Conservation (phyloP, 257 asterid genomes). For the Nicotiana undulata region DNA sequence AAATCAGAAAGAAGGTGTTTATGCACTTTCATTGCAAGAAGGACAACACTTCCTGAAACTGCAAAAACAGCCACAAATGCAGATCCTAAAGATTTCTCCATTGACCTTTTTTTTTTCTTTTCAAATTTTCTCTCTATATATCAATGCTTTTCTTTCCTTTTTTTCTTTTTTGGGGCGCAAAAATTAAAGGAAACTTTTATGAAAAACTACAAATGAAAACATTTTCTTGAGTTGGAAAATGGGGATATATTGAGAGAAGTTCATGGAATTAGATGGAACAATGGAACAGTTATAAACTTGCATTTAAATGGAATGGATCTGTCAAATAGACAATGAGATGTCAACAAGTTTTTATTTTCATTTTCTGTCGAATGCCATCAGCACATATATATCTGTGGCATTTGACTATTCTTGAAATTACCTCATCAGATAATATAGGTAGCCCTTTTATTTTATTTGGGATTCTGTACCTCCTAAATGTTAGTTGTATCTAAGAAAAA, state of each 20-base stretch:
- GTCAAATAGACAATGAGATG: neutral
- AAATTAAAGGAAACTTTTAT: neutral
- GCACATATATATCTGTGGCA: neutral
- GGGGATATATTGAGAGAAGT: neutral
- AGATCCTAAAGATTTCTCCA: slow-evolving; percentile 49
- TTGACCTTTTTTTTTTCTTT: neutral
- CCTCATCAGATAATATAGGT: neutral
- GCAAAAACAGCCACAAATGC: slow-evolving; percentile 81
- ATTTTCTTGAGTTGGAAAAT: neutral
- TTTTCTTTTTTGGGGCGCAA: neutral
- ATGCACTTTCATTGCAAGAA: slow-evolving; percentile 71
- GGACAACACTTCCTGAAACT: slow-evolving; percentile 78
- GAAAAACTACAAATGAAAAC: neutral
- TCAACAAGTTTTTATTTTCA: neutral
- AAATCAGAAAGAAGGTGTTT: slow-evolving; percentile 76
- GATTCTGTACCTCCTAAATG: neutral
- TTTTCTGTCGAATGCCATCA: neutral
- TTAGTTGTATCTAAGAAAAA: neutral
- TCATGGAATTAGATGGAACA: neutral
- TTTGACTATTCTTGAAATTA: neutral
- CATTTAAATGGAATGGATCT: neutral
- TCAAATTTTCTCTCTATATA: neutral
- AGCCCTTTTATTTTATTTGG: neutral
- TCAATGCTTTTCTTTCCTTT: neutral
- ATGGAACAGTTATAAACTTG: neutral